phyloP scores from a whole-genome alignment of 495 filamentous ascomycete species.

The Lichina pygmaea region DNA sequence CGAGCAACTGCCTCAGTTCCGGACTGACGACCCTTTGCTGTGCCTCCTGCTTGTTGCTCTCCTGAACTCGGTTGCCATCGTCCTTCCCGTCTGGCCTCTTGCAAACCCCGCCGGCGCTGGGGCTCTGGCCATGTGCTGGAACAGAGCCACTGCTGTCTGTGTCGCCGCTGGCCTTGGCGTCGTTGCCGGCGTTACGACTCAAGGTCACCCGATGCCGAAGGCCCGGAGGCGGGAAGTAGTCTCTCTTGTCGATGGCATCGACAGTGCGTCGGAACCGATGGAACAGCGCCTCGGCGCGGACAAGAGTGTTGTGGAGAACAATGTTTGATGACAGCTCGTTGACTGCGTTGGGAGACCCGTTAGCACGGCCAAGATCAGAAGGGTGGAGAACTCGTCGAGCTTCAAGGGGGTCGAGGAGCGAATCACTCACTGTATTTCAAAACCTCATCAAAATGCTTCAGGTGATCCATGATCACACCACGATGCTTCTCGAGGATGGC shows the following conservation, averaged over 20 bases:
- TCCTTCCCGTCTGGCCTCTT: slow-evolving; percentile 6
- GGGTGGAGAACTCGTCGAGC: not conserved
- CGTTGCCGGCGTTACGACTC: slow-evolving; percentile 6
- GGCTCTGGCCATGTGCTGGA: not conserved
- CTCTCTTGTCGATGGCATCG: slow-evolving; percentile 66
- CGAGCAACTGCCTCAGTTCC: slow-evolving; percentile 51
- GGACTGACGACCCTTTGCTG: slow-evolving; percentile 48
- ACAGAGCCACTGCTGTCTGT: not conserved
- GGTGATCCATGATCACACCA: slow-evolving; percentile 78
- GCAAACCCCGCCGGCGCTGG: slow-evolving; percentile 2
- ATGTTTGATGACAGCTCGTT: slow-evolving; percentile 89
- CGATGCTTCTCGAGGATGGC: slow-evolving; percentile 92
- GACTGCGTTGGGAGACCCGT: slow-evolving; percentile 20
- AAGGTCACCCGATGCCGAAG: not conserved
- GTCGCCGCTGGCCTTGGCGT: not conserved
- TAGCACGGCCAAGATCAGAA: slow-evolving; percentile 2
- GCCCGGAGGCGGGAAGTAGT: slow-evolving; percentile 42
- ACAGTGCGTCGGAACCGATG: slow-evolving; percentile 63
- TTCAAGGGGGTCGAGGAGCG: slow-evolving; percentile 1
- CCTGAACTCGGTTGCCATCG: slow-evolving; percentile 6
- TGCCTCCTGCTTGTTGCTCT: slow-evolving; percentile 6
- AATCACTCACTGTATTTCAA: slow-evolving; percentile 61
- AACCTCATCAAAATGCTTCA: slow-evolving; percentile 89
- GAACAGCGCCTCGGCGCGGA: slow-evolving; percentile 72
- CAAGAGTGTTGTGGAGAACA: slow-evolving; percentile 57